Evolutionary conservation across 306 rosid genomes (phyloP).

Genomic region (Quercus wislizeni): DNA sequence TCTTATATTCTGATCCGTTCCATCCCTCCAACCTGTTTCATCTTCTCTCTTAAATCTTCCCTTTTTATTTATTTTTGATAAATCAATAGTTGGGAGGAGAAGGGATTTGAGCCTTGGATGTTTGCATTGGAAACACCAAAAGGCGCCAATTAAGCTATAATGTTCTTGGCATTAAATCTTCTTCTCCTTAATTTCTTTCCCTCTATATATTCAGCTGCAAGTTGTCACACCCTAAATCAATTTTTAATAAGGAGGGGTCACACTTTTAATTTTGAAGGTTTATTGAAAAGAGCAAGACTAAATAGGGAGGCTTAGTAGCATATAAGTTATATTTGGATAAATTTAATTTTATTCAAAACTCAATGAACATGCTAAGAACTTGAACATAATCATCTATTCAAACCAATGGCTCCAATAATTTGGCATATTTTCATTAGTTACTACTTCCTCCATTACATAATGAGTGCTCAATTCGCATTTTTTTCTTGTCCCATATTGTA

Average conservation of each 20-base stretch:
- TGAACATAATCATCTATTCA: neutral
- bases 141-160: fast-evolving
- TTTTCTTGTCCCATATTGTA: too few species aligned
- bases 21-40: neutral
- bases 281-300: neutral
- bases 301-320: neutral
- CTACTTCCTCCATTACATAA: neutral
- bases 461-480: too few species aligned
- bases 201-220: neutral
- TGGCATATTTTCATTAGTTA: neutral
- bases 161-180: neutral
- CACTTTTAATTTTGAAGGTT: neutral
- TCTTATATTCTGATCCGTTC: neutral
- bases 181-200: neutral
- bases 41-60: neutral
- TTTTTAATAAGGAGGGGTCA: slow-evolving; percentile 4
- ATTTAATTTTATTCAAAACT: neutral
- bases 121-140: too few species aligned
- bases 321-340: neutral
- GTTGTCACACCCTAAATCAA: neutral
- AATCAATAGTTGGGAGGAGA: too few species aligned
- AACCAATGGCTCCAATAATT: neutral
- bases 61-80: too few species aligned
- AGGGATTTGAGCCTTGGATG: too few species aligned
- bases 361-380: neutral